Evolutionary conservation across 1,139 yeast species (phyloP).

Genomic region (Groenewaldozyma auringiensis): DNA sequence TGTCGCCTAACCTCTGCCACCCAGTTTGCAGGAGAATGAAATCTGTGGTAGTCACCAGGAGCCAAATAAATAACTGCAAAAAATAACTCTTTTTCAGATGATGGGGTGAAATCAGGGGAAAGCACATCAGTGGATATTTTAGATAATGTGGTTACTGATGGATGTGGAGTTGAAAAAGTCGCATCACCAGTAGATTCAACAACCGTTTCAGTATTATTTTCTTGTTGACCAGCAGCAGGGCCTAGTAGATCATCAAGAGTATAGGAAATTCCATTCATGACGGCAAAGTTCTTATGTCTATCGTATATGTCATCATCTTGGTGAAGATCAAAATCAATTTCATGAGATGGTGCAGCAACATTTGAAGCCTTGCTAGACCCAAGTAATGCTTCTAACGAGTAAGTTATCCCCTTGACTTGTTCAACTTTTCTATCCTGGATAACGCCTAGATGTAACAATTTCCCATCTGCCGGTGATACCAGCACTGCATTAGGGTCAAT

Average conservation of each 20-base stretch:
- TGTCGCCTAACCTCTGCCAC: conserved; percentile 89
- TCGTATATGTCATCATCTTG: conserved; percentile 39
- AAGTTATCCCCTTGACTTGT: conserved; percentile 95
- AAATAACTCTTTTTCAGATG: conserved; percentile 52
- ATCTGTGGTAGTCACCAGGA: conserved; percentile 97
- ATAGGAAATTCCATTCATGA: conserved; percentile 65
- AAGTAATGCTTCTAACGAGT: conserved; percentile 79
- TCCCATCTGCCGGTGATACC: conserved; percentile 93
- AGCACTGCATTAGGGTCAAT: conserved; percentile 50
- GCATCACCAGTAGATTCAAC: conserved; percentile 31
- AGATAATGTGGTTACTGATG: conserved; percentile 19
- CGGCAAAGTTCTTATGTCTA: conserved; percentile 72
- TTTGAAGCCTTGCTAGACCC: conserved; percentile 41
- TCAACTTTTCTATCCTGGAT: conserved; percentile 73
- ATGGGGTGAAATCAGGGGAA: conserved; percentile 23
- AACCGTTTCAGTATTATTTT: conserved; percentile 9
- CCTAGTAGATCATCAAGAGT: conserved; percentile 66
- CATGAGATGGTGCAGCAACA: conserved; percentile 56
- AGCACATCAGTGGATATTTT: conserved; percentile 19
- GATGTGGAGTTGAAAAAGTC: conserved; percentile 17
- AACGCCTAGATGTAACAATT: conserved; percentile 74
- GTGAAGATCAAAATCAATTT: conserved; percentile 39
- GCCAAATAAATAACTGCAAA: conserved; percentile 92
- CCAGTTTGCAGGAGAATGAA: conserved; percentile 96
- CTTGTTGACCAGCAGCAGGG: conserved; percentile 28